A percentile compares a stretch with the other conserved stretches of the same genome.
These are phyloP conservation scores for Didymella keratinophila DNA, from an alignment of 2,329 filamentous ascomycete genomes.

Conservation along the genomic window DNA sequence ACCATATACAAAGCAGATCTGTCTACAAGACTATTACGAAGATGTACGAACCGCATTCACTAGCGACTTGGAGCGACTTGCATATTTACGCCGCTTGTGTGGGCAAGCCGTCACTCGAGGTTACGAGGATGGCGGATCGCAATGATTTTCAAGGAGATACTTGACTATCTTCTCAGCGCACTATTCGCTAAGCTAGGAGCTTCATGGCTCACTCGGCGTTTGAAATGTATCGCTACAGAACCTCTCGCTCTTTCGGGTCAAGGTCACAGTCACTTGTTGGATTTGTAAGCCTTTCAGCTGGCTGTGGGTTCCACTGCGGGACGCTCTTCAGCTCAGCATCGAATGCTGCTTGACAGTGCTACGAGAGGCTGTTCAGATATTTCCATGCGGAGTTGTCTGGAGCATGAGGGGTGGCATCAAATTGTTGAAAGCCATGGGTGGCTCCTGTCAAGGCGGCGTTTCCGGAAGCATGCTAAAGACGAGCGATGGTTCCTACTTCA, in stretches of 20 bases:
- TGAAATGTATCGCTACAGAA: not conserved
- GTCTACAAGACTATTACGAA: conserved; percentile 14
- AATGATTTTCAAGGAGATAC: not conserved
- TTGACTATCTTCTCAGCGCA: conserved; percentile 6
- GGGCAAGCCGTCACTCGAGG: conserved; percentile 9
- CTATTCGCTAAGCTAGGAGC: not conserved
- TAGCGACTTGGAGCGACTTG: conserved; percentile 15
- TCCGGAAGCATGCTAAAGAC: not conserved
- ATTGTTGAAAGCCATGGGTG: conserved; percentile 7
- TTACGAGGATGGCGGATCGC: conserved; percentile 7
- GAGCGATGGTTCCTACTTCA: not conserved
- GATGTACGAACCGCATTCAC: conserved; percentile 30
- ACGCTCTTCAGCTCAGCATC: not conserved
- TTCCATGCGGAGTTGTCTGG: not conserved
- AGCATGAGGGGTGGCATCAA: conserved; percentile 4
- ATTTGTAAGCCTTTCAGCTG: not conserved
- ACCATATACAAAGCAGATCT: conserved; percentile 13
- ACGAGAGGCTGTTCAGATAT: not conserved
- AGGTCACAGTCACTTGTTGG: not conserved
- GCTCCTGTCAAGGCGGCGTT: conserved; percentile 8
- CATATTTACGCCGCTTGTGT: conserved; percentile 12
- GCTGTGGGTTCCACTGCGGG: not conserved
- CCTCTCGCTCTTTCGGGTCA: not conserved
- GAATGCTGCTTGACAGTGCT: not conserved
- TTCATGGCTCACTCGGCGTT: not conserved